Evolutionary conservation across 1,284 basidiomycete species (phyloP), one percentile per base, ranked within the genome.

Genomic region (Ustilago trichophora): DNA sequence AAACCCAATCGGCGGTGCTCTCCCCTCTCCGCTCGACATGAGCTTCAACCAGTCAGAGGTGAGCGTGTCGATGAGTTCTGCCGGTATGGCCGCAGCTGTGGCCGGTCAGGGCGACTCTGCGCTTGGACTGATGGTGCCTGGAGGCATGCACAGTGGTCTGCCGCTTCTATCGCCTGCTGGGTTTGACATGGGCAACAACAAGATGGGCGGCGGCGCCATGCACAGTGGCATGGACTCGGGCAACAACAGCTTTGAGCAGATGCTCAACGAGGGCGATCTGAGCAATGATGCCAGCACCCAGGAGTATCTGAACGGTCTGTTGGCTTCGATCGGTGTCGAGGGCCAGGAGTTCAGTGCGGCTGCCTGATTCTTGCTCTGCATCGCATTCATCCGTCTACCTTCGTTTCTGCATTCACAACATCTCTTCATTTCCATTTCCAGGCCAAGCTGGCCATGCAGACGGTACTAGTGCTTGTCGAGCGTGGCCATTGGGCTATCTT

Each of bases 311-410:
- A 57, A 66, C 16, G 62, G 56, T 15, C 38, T 71, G 24, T 35
- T 71, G 16, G 56, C 68, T n/a, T 71, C 68, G 22, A 71, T 71
- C 37, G 68, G 68, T 38, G 66, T 69, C 35, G 54, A 68, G 36
- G 45, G 64, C 3, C 64, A 67, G 37, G 42, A 48, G 24, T 58
- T 54, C 22, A 40, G 40, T 36, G 24, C 53, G 10, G 25, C 34
- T 29, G 49, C 49, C 26, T 51, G 16, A 32, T 9, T 26, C 34
- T n/a, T 16, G n/a, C n/a, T n/a, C 9, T 16, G 33, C 18, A 16
- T 43, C 21, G 6, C 25, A 26, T 15, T n/a, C 33, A 21, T 6
- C 19, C 12, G 6, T 41, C 5, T 16, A 13, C 38, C 22, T 27
- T 6, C 27, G 10, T 25, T 4, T 38, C 16, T 29, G 3, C 33